These are phyloP conservation scores for Claviceps digitariae DNA, from an alignment of 2,329 filamentous ascomycete genomes.

Conservation along the genomic window DNA sequence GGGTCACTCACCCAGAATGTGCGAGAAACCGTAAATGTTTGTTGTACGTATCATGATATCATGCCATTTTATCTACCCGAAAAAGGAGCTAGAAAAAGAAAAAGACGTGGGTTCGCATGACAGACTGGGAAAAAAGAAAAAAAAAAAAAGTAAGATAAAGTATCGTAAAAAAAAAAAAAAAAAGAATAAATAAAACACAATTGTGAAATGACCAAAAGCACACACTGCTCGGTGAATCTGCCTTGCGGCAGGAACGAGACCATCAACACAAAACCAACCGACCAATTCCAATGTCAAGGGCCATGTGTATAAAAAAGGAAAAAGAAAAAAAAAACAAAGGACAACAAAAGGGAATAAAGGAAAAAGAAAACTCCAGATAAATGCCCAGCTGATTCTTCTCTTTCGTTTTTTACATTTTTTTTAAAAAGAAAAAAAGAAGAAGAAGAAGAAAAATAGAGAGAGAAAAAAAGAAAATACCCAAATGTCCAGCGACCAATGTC, in stretches of 20 bases:
- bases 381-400: neutral
- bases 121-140: too few relatives aligned
- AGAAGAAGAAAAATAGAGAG: neutral
- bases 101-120: too few relatives aligned
- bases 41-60: conserved; percentile 20
- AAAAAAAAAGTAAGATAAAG: neutral
- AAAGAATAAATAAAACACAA: neutral
- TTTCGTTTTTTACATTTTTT: too few relatives aligned
- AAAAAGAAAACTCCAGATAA: conserved; percentile 2
- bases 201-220: too few relatives aligned
- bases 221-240: too few relatives aligned
- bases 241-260: too few relatives aligned
- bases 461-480: neutral
- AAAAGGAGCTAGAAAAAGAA: too few relatives aligned
- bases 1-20: too few relatives aligned
- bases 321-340: conserved; percentile 6
- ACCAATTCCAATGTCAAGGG: too few relatives aligned
- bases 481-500: neutral
- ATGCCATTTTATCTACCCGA: conserved; percentile 18
- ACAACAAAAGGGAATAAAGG: neutral
- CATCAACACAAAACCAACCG: too few relatives aligned
- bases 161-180: too few relatives aligned
- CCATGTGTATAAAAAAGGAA: too few relatives aligned
- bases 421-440: neutral
- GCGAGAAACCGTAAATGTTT: neutral